Percentiles rank a stretch among this genome's conserved stretches.
phyloP scores from a whole-genome alignment of 495 filamentous ascomycete species.

The Aspergillus cavernicola region DNA sequence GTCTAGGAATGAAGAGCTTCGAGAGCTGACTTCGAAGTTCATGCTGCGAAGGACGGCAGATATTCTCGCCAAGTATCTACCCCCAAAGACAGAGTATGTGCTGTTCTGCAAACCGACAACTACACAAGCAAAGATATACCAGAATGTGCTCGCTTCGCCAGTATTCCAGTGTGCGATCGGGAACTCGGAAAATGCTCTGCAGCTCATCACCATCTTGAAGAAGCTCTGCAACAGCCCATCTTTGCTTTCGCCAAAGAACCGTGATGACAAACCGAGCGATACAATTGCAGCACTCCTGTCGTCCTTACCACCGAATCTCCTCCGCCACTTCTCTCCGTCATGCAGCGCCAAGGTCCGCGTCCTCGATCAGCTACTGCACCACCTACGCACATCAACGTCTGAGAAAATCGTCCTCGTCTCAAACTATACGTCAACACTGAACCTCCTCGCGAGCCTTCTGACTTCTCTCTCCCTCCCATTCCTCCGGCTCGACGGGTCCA shows the following conservation, averaged over 20 bases:
- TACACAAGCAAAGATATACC: conserved; percentile 67
- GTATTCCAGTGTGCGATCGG: conserved; percentile 63
- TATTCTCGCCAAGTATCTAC: conserved; percentile 67
- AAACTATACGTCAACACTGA: conserved; percentile 76
- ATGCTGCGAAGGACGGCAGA: conserved; percentile 77
- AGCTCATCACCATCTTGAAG: conserved; percentile 75
- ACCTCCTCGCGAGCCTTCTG: conserved; percentile 63
- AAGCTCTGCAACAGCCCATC: conserved; percentile 80
- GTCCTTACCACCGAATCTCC: conserved; percentile 53
- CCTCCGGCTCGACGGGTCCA: conserved; percentile 71
- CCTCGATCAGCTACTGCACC: conserved; percentile 64
- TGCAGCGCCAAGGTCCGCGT: conserved; percentile 70
- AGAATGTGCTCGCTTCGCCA: conserved; percentile 64
- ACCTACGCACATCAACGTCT: conserved; percentile 53
- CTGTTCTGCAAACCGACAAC: conserved; percentile 70
- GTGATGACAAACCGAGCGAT: conserved; percentile 31
- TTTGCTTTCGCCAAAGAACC: conserved; percentile 50
- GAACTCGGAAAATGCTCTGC: conserved; percentile 63
- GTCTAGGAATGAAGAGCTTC: conserved; percentile 63
- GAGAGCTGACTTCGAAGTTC: conserved; percentile 64
- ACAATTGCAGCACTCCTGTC: conserved; percentile 51
- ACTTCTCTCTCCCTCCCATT: conserved; percentile 59
- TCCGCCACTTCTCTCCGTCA: conserved; percentile 53
- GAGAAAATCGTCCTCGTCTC: conserved; percentile 82
- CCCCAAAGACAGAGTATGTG: conserved; percentile 75